A percentile compares a stretch with the other conserved stretches of the same genome.
Conservation (phyloP, 148 eudicot genomes). For the Salicornia ramosissima region DNA sequence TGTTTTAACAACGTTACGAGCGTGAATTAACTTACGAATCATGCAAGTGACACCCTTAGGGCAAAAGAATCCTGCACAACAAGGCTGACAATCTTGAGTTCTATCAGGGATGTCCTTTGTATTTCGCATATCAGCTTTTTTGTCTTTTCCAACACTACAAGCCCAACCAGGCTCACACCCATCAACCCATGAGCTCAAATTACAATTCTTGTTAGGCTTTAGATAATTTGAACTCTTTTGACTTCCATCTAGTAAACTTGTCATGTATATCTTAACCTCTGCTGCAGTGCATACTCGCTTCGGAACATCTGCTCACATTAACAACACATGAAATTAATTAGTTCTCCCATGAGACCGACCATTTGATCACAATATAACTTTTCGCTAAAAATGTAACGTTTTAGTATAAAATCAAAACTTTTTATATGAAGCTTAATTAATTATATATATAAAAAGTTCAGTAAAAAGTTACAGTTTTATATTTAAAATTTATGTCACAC, state of each 20-base stretch:
- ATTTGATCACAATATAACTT: too few species aligned
- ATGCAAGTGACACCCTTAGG: slow-evolving; percentile 97
- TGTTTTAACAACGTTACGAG: neutral
- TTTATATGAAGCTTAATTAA: too few species aligned
- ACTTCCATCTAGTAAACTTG: slow-evolving; percentile 45
- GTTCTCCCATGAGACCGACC: too few species aligned
- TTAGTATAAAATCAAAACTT: too few species aligned
- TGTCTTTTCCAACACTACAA: slow-evolving; percentile 38
- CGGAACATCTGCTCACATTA: slow-evolving; percentile 49
- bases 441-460: too few species aligned
- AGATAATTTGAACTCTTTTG: slow-evolving; percentile 43
- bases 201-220: slow-evolving; percentile 79
- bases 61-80: slow-evolving; percentile 93
- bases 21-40: slow-evolving; percentile 65
- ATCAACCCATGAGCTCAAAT: slow-evolving; percentile 62
- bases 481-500: too few species aligned
- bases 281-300: slow-evolving; percentile 76
- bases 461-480: too few species aligned
- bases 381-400: too few species aligned
- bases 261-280: slow-evolving; percentile 73
- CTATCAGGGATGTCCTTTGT: slow-evolving; percentile 51
- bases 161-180: slow-evolving; percentile 99
- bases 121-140: slow-evolving; percentile 56
- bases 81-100: slow-evolving; percentile 57
- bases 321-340: neutral